Percentiles rank a stretch among this genome's conserved stretches.
These are phyloP conservation scores for Russula foetens DNA, from an alignment of 768 basidiomycete genomes.

Conservation along the genomic window DNA sequence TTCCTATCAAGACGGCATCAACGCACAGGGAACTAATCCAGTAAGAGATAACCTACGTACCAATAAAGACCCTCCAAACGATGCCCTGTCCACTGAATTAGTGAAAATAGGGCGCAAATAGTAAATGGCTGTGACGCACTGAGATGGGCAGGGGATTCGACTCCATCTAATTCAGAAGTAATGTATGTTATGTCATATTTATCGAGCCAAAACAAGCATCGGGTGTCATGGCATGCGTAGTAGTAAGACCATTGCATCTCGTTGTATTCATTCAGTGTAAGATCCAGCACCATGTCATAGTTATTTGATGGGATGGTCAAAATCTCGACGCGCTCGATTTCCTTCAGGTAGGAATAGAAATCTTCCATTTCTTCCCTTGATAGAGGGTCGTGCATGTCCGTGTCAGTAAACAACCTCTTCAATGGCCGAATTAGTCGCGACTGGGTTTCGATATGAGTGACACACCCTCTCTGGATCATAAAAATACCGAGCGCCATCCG, in stretches of 20 bases:
- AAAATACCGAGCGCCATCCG: no score
- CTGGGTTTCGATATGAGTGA: no score
- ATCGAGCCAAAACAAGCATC: constrained; percentile 47
- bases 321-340: constrained; percentile 11
- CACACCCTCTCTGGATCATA: no score
- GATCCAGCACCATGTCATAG: constrained; percentile 18
- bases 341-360: constrained; percentile 14
- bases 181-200: constrained; percentile 31
- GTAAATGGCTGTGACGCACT: neutral
- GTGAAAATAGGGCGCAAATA: neutral
- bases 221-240: constrained; percentile 38
- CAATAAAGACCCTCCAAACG: constrained; percentile 22
- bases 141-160: constrained; percentile 4
- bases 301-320: constrained; percentile 11
- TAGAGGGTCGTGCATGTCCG: constrained; percentile 35
- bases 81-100: constrained; percentile 11
- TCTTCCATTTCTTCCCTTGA: constrained; percentile 29
- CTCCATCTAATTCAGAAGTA: constrained; percentile 18
- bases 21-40: neutral
- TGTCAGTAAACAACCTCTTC: constrained; percentile 48
- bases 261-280: constrained; percentile 25
- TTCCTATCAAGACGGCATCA: constrained; percentile 15
- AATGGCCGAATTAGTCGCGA: neutral
- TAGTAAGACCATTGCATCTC: constrained; percentile 37
- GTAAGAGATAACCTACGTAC: neutral